phyloP scores from a whole-genome alignment of 78 protist genomes.

The Dictyostelium purpureum region DNA sequence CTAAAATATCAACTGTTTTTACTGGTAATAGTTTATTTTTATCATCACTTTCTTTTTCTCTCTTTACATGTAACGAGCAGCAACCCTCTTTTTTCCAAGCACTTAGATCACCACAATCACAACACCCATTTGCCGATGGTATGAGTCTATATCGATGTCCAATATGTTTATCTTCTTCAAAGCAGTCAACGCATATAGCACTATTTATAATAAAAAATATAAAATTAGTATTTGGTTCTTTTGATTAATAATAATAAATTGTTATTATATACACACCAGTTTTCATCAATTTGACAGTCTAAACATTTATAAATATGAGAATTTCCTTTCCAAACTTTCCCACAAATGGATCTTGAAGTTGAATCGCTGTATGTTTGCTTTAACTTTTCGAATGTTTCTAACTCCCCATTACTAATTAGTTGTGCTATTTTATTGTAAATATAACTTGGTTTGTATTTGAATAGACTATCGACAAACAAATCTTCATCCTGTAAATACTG shows the following conservation, averaged over 20 bases:
- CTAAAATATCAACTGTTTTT: not conserved
- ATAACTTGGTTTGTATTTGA: too few species aligned
- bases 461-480: too few species aligned
- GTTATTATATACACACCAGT: not conserved
- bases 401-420: not conserved
- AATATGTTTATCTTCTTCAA: slow-evolving; percentile 1
- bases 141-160: slow-evolving; percentile 41
- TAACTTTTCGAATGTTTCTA: not conserved
- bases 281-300: slow-evolving; percentile 55
- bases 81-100: slow-evolving; percentile 43
- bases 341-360: not conserved
- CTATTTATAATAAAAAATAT: not conserved
- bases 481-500: too few species aligned
- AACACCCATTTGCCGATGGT: slow-evolving; percentile 9
- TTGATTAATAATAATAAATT: not conserved
- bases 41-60: not conserved
- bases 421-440: not conserved
- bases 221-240: not conserved
- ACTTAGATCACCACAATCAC: slow-evolving; percentile 62
- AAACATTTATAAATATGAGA: slow-evolving; percentile 30
- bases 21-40: not conserved
- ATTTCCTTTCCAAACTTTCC: slow-evolving; percentile 42
- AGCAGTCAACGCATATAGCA: slow-evolving; percentile 53
- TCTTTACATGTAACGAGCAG: slow-evolving; percentile 8
- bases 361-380: not conserved